Evolutionary conservation across 495 filamentous ascomycete genomes (phyloP).

Genomic region (Penicillium parvum): DNA sequence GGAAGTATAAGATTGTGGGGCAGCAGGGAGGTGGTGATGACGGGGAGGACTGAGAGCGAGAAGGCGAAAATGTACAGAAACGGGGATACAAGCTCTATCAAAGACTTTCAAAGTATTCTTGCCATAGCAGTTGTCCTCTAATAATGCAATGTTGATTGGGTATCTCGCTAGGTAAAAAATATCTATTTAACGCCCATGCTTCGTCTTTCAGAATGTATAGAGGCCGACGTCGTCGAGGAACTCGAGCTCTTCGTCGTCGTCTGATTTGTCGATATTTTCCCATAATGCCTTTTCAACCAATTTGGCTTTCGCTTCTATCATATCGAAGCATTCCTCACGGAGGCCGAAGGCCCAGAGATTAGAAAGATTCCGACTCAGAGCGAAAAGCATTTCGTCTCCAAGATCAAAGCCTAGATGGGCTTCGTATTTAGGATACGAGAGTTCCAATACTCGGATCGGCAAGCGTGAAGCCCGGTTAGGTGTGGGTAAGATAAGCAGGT

Average conservation of each 20-base stretch:
- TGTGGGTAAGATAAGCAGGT: not conserved
- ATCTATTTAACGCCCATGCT: not conserved
- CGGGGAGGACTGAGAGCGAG: too few relatives aligned
- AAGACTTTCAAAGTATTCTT: too few relatives aligned
- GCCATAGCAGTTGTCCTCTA: too few relatives aligned
- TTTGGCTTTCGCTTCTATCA: not conserved
- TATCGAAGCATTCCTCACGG: not conserved
- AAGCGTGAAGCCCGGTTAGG: not conserved
- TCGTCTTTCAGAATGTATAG: not conserved
- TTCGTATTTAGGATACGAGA: not conserved
- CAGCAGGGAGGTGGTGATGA: too few relatives aligned
- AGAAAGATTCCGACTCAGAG: not conserved
- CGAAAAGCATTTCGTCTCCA: not conserved
- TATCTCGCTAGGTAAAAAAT: not conserved
- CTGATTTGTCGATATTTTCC: conserved; percentile 9
- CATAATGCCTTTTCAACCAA: conserved; percentile 5
- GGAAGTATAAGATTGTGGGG: not conserved
- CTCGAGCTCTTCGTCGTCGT: conserved; percentile 8
- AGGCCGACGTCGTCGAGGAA: conserved; percentile 5
- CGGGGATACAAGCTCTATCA: too few relatives aligned
- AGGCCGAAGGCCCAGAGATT: conserved; percentile 3
- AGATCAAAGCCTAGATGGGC: not conserved
- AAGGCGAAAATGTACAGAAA: too few relatives aligned
- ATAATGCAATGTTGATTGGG: not conserved
- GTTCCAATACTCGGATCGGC: conserved; percentile 2